Conservation (phyloP, 306 rosid species). For the Lablab purpureus region DNA sequence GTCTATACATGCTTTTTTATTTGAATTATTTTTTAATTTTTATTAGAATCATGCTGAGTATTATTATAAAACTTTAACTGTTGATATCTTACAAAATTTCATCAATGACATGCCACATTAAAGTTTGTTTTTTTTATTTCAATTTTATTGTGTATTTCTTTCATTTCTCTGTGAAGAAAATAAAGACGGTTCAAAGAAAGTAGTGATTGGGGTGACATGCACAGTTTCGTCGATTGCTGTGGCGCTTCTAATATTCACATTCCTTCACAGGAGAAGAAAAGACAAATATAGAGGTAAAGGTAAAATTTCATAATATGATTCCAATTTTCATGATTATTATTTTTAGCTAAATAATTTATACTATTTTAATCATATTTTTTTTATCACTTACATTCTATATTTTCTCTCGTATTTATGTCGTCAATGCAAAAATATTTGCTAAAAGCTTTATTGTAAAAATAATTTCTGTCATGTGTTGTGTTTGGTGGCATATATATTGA, state of each 20-base stretch:
- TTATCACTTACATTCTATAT: neutral
- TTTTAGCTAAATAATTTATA: no score
- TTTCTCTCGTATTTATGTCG: neutral
- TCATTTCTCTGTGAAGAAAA: neutral
- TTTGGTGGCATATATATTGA: no score
- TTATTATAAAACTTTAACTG: no score
- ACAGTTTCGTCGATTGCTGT: neutral
- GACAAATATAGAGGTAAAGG: neutral
- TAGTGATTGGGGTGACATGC: neutral
- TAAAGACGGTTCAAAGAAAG: neutral
- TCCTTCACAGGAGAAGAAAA: neutral
- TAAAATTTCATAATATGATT: neutral
- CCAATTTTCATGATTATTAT: neutral
- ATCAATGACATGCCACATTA: no score
- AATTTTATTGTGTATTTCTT: neutral
- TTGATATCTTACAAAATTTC: no score
- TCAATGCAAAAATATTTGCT: neutral
- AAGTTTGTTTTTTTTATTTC: neutral
- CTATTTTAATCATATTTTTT: no score
- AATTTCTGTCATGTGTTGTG: no score
- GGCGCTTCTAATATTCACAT: no score
- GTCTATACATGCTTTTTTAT: neutral
- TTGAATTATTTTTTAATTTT: no score
- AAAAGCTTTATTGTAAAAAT: no score
- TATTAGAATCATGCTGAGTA: no score